Evolutionary conservation across 2,329 filamentous ascomycete species (phyloP), one percentile per base, ranked within the genome.

Genomic region (Claviceps maximensis): DNA sequence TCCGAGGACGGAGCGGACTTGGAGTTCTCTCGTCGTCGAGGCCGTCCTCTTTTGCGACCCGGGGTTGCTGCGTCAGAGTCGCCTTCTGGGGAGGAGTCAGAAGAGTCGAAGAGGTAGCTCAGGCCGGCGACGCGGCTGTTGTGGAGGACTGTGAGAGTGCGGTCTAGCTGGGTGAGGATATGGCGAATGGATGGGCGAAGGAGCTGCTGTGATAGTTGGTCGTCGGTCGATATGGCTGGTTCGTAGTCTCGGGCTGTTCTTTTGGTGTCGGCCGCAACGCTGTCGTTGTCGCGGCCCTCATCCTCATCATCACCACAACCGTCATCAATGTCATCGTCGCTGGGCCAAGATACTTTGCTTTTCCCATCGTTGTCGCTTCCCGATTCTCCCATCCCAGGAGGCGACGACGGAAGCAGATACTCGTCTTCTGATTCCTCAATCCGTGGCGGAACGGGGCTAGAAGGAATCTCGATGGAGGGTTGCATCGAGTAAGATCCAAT

Each of bases 181-280:
- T 87, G 83, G n/a, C 83, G 75, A 12, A 86, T 76, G 0, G 80
- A 76, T 0, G 89, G 87, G 0, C 76, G 75, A 17, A 95, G 70
- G 5, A 94, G 71, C 1, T 68, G 64, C 54, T 76, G 72, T 0
- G 87, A 86, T 48, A 74, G 64, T 1, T 86, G 82, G 58, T 95
- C 89, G 59, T 95, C 84, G 1, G 80, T 76, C 8, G 85, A 77
- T 5, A 87, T 67, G 2, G 76, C 72, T 0, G 86, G 80, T 12
- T 67, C 65, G 36, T 72, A 69, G 63, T 65, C 50, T 6, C 15
- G 47, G 1, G 33, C 29, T 13, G 38, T 47, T 17, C 29, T 46
- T 40, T 49, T 45, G 5, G 40, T 4, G 17, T 47, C 47, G 25
- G 45, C 31, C 25, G 2, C 8, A 27, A 40, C 44, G 19, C 31